These are phyloP conservation scores for Perilla frutescens DNA, from an alignment of 257 asterid genomes.

Conservation along the genomic window DNA sequence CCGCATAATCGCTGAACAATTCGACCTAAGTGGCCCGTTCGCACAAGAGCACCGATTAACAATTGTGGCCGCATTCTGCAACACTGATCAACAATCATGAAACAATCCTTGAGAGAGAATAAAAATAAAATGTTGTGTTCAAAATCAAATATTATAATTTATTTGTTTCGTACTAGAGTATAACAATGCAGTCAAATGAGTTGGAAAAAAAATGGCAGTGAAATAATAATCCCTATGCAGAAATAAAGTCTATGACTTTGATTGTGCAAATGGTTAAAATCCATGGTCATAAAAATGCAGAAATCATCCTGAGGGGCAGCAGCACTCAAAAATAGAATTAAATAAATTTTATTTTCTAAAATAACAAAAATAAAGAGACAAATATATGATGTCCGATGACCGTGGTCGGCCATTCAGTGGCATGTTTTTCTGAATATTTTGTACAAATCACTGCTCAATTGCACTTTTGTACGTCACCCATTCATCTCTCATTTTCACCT, in stretches of 20 bases:
- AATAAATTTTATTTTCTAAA: neutral
- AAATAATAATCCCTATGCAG: too few relatives aligned
- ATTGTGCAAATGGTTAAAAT: conserved; percentile 1
- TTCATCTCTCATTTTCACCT: neutral
- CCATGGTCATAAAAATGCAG: conserved; percentile 33
- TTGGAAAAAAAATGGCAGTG: too few relatives aligned
- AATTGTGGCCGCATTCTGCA: too few relatives aligned
- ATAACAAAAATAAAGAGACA: neutral
- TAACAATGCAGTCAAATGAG: too few relatives aligned
- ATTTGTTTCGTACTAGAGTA: neutral
- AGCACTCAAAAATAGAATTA: conserved; percentile 1
- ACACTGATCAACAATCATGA: too few relatives aligned
- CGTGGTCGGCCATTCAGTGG: conserved; percentile 20
- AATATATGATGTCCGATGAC: neutral
- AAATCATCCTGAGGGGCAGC: conserved; percentile 15
- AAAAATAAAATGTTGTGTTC: too few relatives aligned
- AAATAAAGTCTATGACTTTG: too few relatives aligned
- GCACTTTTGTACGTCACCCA: conserved; percentile 1
- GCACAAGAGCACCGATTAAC: too few relatives aligned
- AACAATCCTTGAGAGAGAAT: too few relatives aligned
- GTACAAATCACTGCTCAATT: neutral
- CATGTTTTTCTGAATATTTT: conserved; percentile 5
- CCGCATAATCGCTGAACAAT: too few relatives aligned
- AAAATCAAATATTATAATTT: too few relatives aligned
- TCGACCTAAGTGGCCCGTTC: too few relatives aligned